phyloP scores from a whole-genome alignment of 306 rosid species.

The Prunus dulcis region DNA sequence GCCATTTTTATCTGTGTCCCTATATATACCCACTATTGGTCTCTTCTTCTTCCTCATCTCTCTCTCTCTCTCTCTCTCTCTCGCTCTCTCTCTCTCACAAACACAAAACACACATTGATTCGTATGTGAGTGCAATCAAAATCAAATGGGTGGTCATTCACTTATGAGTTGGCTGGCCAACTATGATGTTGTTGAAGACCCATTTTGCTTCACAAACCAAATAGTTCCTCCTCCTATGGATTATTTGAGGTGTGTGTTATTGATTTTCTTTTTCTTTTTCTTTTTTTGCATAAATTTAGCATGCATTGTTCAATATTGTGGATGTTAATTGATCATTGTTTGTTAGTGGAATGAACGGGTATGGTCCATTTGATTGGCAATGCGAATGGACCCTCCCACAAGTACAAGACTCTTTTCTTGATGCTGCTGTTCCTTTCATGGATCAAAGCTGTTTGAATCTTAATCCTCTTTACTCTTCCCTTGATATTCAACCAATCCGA shows the following conservation, averaged over 20 bases:
- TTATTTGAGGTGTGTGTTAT: conserved; percentile 25
- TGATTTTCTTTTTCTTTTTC: neutral
- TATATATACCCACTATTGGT: conserved; percentile 27
- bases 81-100: too few relatives aligned
- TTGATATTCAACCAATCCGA: conserved; percentile 32
- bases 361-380: conserved; percentile 31
- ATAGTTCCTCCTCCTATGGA: conserved; percentile 26
- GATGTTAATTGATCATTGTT: neutral
- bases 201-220: conserved; percentile 23
- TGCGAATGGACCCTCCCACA: conserved; percentile 19
- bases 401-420: conserved; percentile 19
- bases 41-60: neutral
- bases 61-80: too few relatives aligned
- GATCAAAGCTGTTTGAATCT: conserved; percentile 9
- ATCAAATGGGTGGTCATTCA: conserved; percentile 21
- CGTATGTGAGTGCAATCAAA: too few relatives aligned
- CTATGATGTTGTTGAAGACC: conserved; percentile 26
- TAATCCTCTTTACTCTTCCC: conserved; percentile 25
- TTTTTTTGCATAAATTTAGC: neutral
- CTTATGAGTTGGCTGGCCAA: conserved; percentile 19
- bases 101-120: too few relatives aligned
- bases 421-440: conserved; percentile 25
- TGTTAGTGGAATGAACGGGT: conserved; percentile 11
- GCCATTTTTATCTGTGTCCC: neutral
- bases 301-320: neutral